Conservation (phyloP, 1,284 basidiomycete species). For the Pseudozyma tsukubaensis region DNA sequence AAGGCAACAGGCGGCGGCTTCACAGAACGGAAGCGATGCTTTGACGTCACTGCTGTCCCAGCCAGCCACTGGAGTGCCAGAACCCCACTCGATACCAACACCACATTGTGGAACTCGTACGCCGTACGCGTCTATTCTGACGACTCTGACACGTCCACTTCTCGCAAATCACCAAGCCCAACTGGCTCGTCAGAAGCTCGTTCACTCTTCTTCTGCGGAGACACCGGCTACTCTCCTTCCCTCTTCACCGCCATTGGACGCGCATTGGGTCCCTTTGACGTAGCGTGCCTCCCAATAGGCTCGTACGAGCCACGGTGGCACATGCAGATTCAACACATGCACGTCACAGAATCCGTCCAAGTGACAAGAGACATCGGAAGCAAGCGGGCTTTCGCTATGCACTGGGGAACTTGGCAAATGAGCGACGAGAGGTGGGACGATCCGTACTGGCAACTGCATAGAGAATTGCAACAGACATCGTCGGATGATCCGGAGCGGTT, state of each 20-base stretch:
- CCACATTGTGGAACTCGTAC: slow-evolving; percentile 69
- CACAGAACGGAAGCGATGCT: slow-evolving; percentile 11
- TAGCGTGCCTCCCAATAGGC: slow-evolving; percentile 71
- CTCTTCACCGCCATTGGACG: slow-evolving; percentile 70
- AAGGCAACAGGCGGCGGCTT: background rate
- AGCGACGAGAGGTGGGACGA: slow-evolving; percentile 66
- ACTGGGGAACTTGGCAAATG: slow-evolving; percentile 72
- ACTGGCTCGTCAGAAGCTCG: slow-evolving; percentile 7
- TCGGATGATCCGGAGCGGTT: slow-evolving; percentile 23
- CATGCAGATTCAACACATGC: slow-evolving; percentile 60
- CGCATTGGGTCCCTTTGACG: slow-evolving; percentile 70
- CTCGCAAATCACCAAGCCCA: slow-evolving; percentile 9
- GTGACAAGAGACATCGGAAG: slow-evolving; percentile 60
- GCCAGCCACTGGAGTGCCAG: slow-evolving; percentile 71
- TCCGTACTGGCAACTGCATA: slow-evolving; percentile 45
- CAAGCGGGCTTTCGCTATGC: slow-evolving; percentile 67
- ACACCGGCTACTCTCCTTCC: slow-evolving; percentile 69
- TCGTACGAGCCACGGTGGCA: slow-evolving; percentile 65
- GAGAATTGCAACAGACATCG: slow-evolving; percentile 29
- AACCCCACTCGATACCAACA: slow-evolving; percentile 71
- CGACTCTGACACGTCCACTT: background rate
- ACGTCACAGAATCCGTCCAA: slow-evolving; percentile 50
- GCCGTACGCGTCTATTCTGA: slow-evolving; percentile 40
- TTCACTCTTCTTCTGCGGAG: slow-evolving; percentile 70
- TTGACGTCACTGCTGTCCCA: slow-evolving; percentile 53